Percentiles rank a stretch among this genome's conserved stretches.
phyloP scores from a whole-genome alignment of 2,329 filamentous ascomycete species.

The Phialophora tarda region DNA sequence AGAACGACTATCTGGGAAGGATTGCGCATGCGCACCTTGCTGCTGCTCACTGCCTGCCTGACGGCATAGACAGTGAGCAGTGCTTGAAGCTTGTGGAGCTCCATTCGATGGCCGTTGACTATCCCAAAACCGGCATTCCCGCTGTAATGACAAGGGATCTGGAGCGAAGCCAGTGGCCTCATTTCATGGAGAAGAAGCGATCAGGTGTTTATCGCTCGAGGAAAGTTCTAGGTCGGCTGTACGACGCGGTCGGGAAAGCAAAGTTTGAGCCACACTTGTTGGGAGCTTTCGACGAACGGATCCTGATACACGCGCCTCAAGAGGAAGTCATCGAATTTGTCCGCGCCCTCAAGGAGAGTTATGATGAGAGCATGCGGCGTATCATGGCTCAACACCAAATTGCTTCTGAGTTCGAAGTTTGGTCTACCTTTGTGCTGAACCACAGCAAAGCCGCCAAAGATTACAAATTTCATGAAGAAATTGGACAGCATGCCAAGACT shows the following conservation, averaged over 20 bases:
- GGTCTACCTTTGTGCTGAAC: constrained; percentile 80
- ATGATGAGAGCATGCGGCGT: constrained; percentile 76
- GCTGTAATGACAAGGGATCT: constrained; percentile 70
- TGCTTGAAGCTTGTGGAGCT: constrained; percentile 79
- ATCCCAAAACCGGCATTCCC: constrained; percentile 83
- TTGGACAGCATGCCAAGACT: constrained; percentile 69
- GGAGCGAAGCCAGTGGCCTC: constrained; percentile 71
- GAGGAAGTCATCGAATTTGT: constrained; percentile 64
- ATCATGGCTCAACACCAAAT: constrained; percentile 87
- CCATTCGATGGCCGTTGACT: constrained; percentile 93
- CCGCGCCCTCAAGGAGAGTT: constrained; percentile 71
- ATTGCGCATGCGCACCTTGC: constrained; percentile 86
- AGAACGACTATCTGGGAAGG: constrained; percentile 77
- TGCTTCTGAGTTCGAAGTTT: constrained; percentile 87
- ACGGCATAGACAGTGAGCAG: constrained; percentile 69
- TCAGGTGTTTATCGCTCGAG: constrained; percentile 66
- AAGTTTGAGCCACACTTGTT: constrained; percentile 76
- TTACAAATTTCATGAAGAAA: constrained; percentile 85
- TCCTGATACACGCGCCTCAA: constrained; percentile 67
- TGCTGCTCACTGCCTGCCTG: constrained; percentile 67
- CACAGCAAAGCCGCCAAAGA: constrained; percentile 74
- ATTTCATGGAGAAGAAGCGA: constrained; percentile 79
- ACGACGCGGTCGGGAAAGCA: constrained; percentile 72
- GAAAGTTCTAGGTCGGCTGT: constrained; percentile 79
- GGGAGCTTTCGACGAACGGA: constrained; percentile 74